A percentile compares a stretch with the other conserved stretches of the same genome.
These are phyloP conservation scores for Diatrype stigma DNA, from an alignment of 2,329 filamentous ascomycete species.

Conservation along the genomic window DNA sequence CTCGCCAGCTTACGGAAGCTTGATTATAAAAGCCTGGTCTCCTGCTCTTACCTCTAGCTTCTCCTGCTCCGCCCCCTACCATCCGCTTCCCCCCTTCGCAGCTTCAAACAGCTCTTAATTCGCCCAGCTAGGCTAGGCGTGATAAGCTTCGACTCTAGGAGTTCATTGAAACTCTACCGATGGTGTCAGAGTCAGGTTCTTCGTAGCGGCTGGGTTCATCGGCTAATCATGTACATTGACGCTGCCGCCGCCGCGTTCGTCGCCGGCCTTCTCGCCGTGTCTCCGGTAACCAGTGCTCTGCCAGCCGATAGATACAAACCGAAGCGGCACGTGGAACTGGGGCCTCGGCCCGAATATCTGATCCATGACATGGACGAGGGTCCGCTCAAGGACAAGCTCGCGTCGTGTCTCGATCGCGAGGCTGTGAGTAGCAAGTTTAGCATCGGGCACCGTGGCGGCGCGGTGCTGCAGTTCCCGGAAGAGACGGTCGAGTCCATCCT, in stretches of 20 bases:
- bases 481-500: slow-evolving; percentile 56
- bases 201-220: neutral
- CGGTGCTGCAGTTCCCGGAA: slow-evolving; percentile 60
- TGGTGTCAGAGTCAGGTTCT: no score
- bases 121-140: no score
- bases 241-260: neutral
- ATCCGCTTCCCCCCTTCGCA: no score
- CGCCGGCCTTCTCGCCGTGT: slow-evolving; percentile 2
- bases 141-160: no score
- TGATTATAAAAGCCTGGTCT: neutral
- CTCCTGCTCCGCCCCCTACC: no score
- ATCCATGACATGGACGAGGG: slow-evolving; percentile 59
- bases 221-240: neutral
- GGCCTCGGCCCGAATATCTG: slow-evolving; percentile 61
- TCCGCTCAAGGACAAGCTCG: slow-evolving; percentile 55
- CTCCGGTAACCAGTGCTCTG: slow-evolving; percentile 6
- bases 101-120: no score
- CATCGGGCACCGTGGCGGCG: slow-evolving; percentile 60
- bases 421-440: slow-evolving; percentile 51
- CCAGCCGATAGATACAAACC: slow-evolving; percentile 3
- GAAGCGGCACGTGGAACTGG: slow-evolving; percentile 48
- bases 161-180: no score
- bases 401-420: slow-evolving; percentile 52
- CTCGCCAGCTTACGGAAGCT: no score
- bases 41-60: neutral